These are phyloP conservation scores for Lentinula sp. DNA, from an alignment of 768 basidiomycete genomes.

Conservation along the genomic window DNA sequence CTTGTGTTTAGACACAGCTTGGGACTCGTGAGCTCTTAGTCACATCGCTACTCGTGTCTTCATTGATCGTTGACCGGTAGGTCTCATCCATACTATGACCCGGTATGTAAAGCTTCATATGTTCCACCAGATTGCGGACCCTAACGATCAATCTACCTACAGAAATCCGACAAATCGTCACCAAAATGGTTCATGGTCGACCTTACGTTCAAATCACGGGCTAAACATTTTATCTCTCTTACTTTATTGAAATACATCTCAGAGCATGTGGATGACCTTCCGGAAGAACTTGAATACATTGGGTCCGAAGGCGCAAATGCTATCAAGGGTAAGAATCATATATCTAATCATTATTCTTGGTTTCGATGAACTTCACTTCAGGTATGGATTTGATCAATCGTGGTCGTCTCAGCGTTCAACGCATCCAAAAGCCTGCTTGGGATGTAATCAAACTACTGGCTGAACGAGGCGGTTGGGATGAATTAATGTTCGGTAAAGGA, in stretches of 20 bases:
- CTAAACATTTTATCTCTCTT: slow-evolving; percentile 71
- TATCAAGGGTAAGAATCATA: slow-evolving; percentile 47
- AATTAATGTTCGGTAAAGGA: slow-evolving; percentile 27
- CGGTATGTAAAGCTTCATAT: slow-evolving; percentile 33
- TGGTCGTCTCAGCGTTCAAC: slow-evolving; percentile 85
- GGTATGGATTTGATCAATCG: slow-evolving; percentile 77
- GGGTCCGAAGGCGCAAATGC: slow-evolving; percentile 52
- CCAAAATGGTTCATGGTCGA: slow-evolving; percentile 97
- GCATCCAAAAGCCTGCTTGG: slow-evolving; percentile 64
- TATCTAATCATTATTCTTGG: neutral
- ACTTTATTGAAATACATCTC: slow-evolving; percentile 66
- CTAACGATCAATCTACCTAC: neutral
- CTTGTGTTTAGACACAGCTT: slow-evolving; percentile 66
- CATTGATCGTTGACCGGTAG: slow-evolving; percentile 17
- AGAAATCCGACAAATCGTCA: slow-evolving; percentile 73
- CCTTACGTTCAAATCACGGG: slow-evolving; percentile 57
- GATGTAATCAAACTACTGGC: slow-evolving; percentile 54
- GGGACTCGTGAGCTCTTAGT: slow-evolving; percentile 61
- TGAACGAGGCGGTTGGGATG: slow-evolving; percentile 75
- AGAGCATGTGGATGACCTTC: slow-evolving; percentile 21
- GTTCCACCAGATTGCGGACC: too few relatives aligned
- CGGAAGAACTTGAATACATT: slow-evolving; percentile 61
- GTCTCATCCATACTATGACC: slow-evolving; percentile 77
- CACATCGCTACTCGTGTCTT: slow-evolving; percentile 6
- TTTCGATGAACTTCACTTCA: slow-evolving; percentile 16